These are phyloP conservation scores for Aspergillus fumigatiaffinis DNA, from an alignment of 2,329 filamentous ascomycete genomes.

Conservation along the genomic window DNA sequence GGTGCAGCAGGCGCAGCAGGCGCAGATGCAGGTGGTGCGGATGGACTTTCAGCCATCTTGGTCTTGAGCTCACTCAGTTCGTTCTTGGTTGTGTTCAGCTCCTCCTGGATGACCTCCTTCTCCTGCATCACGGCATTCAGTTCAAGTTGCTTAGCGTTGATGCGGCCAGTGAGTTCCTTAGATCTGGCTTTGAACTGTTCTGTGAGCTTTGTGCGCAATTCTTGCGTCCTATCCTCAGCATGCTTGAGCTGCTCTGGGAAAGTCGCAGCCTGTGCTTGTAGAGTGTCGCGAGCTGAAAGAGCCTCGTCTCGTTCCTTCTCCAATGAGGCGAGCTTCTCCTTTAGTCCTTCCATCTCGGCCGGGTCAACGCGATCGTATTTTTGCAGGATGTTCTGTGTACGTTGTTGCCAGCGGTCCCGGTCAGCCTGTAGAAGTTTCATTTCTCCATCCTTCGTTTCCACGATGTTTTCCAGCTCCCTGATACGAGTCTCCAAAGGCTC, in stretches of 20 bases:
- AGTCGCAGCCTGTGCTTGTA: constrained; percentile 49
- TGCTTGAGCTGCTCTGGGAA: constrained; percentile 47
- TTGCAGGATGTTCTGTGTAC: constrained; percentile 89
- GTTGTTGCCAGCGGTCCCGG: constrained; percentile 91
- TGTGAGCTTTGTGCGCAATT: constrained; percentile 44
- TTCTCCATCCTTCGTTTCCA: constrained; percentile 79
- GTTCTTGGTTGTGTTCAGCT: constrained; percentile 59
- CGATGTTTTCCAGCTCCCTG: constrained; percentile 74
- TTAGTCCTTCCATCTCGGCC: constrained; percentile 84
- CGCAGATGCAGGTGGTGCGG: constrained; percentile 21
- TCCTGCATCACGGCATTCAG: constrained; percentile 52
- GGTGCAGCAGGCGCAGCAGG: constrained; percentile 16
- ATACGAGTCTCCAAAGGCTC: constrained; percentile 79
- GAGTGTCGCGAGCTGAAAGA: constrained; percentile 46
- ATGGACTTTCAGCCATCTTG: constrained; percentile 52
- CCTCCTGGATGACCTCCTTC: constrained; percentile 64
- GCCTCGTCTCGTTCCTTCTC: constrained; percentile 67
- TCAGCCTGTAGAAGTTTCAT: constrained; percentile 86
- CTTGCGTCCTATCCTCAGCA: constrained; percentile 47
- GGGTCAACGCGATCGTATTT: constrained; percentile 96
- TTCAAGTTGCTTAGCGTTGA: constrained; percentile 50
- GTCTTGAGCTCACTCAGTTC: constrained; percentile 49
- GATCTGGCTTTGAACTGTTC: constrained; percentile 53
- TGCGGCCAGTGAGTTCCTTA: constrained; percentile 63
- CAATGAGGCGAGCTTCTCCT: constrained; percentile 66